Evolutionary conservation across 306 rosid species (phyloP), one percentile per base, ranked within the genome.

Genomic region (Canavalia ensiformis): DNA sequence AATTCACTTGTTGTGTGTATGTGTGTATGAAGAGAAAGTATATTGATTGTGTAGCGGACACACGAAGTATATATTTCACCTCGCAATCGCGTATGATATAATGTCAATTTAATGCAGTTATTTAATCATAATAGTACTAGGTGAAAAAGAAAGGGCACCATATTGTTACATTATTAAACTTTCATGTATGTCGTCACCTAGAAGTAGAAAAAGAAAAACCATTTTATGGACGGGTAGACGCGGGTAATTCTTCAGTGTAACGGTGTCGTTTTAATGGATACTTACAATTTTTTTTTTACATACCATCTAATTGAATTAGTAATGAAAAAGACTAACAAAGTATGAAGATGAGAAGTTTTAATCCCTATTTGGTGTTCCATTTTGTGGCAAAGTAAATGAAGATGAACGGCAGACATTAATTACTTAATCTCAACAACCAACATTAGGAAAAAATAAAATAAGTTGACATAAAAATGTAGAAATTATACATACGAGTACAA

Each of bases 11-110:
- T 50, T 47, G 5, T 66, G 28, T 42, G 45, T 56, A 10, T 81
- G 6, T 39, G 50, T 67, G 1, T 12, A 46, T 18, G 6, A 54
- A 70, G 57, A 42, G 28, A 50, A 63, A 13, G 72, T 62, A n/a
- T 28, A 72, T 58, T 50, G 70, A 59, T 50, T 59, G 68, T 77
- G 62, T 62, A 51, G 55, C 68, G 35, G 46, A 35, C 47, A 51
- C 82, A 71, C 62, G 1, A 76, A 59, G 85, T 68, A 75, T 39
- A 13, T 5, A 29, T 51, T 51, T 64, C 56, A 77, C 65, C 49
- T 81, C 60, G 11, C 68, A 5, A 65, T 45, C 44, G 33, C 63
- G 55, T 52, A 51, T 8, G 74, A 42, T 58, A 33, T 37, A 28
- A 28, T 41, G 31, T 66, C 68, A 41, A 10, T 54, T 81, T 41